Base-by-base conservation (phyloP, 2,329 filamentous ascomycete species). In the Hypoxylon sp. region DNA sequence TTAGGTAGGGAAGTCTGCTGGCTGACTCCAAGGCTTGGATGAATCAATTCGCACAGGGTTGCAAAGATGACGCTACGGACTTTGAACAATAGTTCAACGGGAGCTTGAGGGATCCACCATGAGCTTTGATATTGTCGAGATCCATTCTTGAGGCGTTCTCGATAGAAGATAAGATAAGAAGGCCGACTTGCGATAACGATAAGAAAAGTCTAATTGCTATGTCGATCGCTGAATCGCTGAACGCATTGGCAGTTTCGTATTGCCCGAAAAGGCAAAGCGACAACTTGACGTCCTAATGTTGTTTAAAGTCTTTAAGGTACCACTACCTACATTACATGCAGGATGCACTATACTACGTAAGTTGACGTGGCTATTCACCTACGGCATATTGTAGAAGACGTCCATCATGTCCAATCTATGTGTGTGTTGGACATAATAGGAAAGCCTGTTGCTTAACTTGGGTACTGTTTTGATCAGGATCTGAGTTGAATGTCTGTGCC, bases 301-400 rank as follows among this genome's bases (percentile, higher is more conserved):
- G 50, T 44, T 35, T 29, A 15, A 24, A 54, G 32, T 57, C 17
- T 50, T 17, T 17, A 27, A 60, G 47, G 56, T 60, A 58, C 24
- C 27, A 62, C 47, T 62, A 58, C 57, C 21, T 62, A 42, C 44
- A 58, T 65, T 60, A 47, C 67, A 69, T 67, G 65, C 58, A 65
- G 68, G 58, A 66, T 39, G 58, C 65, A 46, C 60, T 39, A 65
- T 54, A 48, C 52, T 60, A 59, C 55, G 42, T 64, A 53, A 60
- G 64, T 68, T 71, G 69, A 72, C 71, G 71, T 72, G 71, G 71
- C 69, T 69, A 62, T 27, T 42, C 57, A 31, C 65, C 58, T 69
- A 62, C 57, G 69, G 67, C 61, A 35, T 37, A 52, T 58, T 57
- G 63, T 53, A 62, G 53, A 62, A 42, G 56, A 24, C 24, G 52